phyloP scores from a whole-genome alignment of 331 rosid species.

The Dryas integrifolia region DNA sequence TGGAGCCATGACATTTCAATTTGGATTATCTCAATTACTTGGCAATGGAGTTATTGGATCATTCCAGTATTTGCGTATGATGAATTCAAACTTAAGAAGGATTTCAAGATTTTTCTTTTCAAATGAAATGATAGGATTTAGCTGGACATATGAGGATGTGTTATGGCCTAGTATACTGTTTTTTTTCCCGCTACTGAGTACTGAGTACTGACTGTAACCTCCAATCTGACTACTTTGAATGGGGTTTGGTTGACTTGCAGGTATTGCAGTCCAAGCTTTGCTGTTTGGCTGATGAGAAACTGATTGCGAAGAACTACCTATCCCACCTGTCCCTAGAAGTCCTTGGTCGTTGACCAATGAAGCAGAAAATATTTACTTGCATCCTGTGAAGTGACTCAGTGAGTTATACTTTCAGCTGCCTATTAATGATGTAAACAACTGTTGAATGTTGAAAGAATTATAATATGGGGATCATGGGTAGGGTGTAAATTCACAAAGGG shows the following conservation, averaged over 20 bases:
- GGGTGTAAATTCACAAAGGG: conserved; percentile 14
- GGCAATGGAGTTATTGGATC: not conserved
- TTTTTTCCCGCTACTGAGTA: not conserved
- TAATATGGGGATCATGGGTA: not conserved
- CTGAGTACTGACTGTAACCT: not conserved
- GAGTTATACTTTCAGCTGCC: not conserved
- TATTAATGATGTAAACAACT: conserved; percentile 11
- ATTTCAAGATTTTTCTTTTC: not conserved
- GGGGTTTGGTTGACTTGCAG: conserved; percentile 23
- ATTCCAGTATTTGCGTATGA: not conserved
- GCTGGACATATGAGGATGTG: no score
- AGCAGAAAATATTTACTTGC: not conserved
- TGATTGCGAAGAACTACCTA: not conserved
- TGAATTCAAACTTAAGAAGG: not conserved
- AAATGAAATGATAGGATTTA: not conserved
- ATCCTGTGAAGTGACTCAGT: conserved; percentile 1
- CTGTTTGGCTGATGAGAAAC: not conserved
- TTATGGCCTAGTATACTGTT: no score
- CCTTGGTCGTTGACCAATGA: not conserved
- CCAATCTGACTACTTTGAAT: not conserved
- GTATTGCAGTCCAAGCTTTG: not conserved
- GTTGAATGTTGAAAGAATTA: not conserved
- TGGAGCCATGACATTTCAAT: not conserved
- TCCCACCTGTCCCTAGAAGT: not conserved
- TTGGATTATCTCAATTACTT: not conserved